Evolutionary conservation across 805 yeast species (phyloP), one percentile per base, ranked within the genome.

Genomic region (Candida ficus): DNA sequence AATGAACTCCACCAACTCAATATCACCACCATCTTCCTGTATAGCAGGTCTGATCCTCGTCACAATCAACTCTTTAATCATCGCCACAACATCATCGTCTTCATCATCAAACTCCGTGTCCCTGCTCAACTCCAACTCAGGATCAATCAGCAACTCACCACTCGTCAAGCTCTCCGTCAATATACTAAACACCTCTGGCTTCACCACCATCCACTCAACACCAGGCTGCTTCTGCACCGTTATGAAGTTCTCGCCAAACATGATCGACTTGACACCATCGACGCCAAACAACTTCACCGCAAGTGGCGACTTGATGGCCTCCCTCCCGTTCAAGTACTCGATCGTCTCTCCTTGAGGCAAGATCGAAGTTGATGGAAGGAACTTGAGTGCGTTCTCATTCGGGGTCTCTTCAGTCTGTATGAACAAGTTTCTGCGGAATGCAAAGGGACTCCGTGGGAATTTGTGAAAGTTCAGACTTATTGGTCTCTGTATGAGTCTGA

Each of bases 331-430:
- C 29, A 82, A 65, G 50, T 79, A 83, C 61, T 88, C 96, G 21
- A 79, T 63, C 0, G 95, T 86, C 46, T 75, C 71, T 31, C 77
- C 76, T 17, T 67, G 70, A 3, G 83, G 83, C 14, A 87, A 64
- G n/a, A 87, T 75, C 33, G 69, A 67, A 62, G 73, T 76, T 11
- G 88, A 80, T 1, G 96, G 95, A 25, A 86, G 60, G 53, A 88
- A 88, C 67, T 88, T 88, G 42, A 88, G 62, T 0, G 96, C 96
- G 50, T 85, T 80, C 39, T 80, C 90, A 57, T 88, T 88, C 2
- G 96, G 96, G 0, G 96, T 88, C 23, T 80, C 77, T 26, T 83
- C 80, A 0, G 96, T 88, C 58, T 86, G 95, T 33, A 88, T 88
- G 60, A 80, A 83, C 25, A 83, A 42, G 0, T 57, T 35, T 16